phyloP scores from a whole-genome alignment of 2,329 filamentous ascomycete genomes.

The Acrocalymma vagum region DNA sequence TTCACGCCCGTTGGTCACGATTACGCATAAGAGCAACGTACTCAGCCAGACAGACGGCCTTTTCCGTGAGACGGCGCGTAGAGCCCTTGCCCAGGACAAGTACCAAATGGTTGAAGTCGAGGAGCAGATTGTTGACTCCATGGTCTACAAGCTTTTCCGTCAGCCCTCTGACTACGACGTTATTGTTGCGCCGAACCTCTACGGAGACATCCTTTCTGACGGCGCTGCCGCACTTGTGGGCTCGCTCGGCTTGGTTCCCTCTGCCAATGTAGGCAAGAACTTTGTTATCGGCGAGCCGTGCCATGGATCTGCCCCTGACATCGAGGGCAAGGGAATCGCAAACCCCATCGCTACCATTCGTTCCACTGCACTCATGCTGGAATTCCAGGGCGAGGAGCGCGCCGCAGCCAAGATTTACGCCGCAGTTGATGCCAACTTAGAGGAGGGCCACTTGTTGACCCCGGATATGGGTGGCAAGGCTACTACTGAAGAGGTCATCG shows the following conservation, averaged over 20 bases:
- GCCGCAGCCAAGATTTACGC: slow-evolving; percentile 91
- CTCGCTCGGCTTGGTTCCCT: slow-evolving; percentile 89
- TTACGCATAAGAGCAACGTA: slow-evolving; percentile 99
- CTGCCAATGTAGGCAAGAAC: slow-evolving; percentile 90
- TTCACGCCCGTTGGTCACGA: slow-evolving; percentile 79
- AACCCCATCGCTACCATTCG: slow-evolving; percentile 96
- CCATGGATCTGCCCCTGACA: slow-evolving; percentile 95
- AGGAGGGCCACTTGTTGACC: slow-evolving; percentile 81
- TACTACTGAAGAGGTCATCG: slow-evolving; percentile 83
- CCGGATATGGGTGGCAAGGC: slow-evolving; percentile 91
- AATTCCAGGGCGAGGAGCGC: slow-evolving; percentile 87
- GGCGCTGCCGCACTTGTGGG: slow-evolving; percentile 94
- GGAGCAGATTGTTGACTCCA: slow-evolving; percentile 98
- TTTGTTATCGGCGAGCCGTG: slow-evolving; percentile 99
- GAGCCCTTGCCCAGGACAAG: slow-evolving; percentile 71
- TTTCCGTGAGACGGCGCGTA: slow-evolving; percentile 82
- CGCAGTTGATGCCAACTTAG: slow-evolving; percentile 89
- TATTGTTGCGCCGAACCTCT: slow-evolving; percentile 96
- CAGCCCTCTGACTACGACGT: slow-evolving; percentile 96
- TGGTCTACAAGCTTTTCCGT: slow-evolving; percentile 99
- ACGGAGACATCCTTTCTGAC: slow-evolving; percentile 96
- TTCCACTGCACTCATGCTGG: slow-evolving; percentile 92
- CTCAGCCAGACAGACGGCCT: slow-evolving; percentile 95
- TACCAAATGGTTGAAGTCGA: slow-evolving; percentile 76
- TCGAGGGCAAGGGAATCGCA: slow-evolving; percentile 89